Conservation (phyloP, 2,329 filamentous ascomycete genomes). For the Trichoderma sp. region DNA sequence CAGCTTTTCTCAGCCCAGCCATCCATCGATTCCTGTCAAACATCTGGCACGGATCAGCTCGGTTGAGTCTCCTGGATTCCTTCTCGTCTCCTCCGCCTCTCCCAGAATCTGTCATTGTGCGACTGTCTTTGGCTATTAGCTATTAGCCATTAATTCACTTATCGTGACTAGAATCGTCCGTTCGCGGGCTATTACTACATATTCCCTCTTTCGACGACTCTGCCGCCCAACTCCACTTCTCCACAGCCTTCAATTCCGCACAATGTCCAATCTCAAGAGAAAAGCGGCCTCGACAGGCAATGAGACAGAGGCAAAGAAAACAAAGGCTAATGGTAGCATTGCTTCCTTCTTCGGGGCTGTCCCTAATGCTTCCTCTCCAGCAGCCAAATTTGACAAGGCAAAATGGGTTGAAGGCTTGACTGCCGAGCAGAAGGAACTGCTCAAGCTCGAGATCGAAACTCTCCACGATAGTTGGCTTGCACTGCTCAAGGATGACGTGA, state of each 20-base stretch:
- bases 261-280: constrained; percentile 62
- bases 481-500: constrained; percentile 81
- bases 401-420: constrained; percentile 82
- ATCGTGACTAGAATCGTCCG: background rate
- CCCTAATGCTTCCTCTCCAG: constrained; percentile 50
- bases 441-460: constrained; percentile 88
- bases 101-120: background rate
- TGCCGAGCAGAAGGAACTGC: constrained; percentile 74
- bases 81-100: background rate
- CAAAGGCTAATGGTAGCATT: constrained; percentile 73
- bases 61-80: background rate
- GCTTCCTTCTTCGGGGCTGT: constrained; percentile 77
- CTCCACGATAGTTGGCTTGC: constrained; percentile 89
- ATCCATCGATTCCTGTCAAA: background rate
- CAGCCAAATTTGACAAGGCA: constrained; percentile 74
- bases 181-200: constrained; percentile 15
- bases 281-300: constrained; percentile 49
- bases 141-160: background rate
- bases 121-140: background rate
- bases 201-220: constrained; percentile 4
- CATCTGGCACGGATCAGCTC: background rate
- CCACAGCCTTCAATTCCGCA: constrained; percentile 6
- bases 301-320: constrained; percentile 60
- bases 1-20: background rate
- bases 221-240: constrained; percentile 21